Base-by-base conservation (phyloP, 2,329 filamentous ascomycete genomes). In the Blastomyces parvus region DNA sequence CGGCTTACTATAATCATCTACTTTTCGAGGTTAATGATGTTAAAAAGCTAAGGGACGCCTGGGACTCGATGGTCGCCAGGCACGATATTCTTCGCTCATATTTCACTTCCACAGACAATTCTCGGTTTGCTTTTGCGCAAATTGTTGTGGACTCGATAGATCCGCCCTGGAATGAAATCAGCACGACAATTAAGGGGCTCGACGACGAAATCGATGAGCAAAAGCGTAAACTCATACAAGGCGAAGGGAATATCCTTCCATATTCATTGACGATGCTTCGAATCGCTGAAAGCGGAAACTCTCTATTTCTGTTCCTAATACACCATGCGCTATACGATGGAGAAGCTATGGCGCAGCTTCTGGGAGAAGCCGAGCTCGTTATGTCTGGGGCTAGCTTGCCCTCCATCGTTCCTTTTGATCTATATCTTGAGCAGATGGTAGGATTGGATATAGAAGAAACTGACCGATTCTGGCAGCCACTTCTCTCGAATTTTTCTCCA, bases 241-340 rank as follows among this genome's bases (percentile, higher is more conserved):
- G 64, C 1, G 60, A 67, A 7, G 67, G 71, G 8, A 69, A 71
- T 44, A 60, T 63, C 11, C 61, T 73, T 46, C 74, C 73, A 3
- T 74, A 74, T 60, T 70, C 68, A 0, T 69, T 75, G 27, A 66
- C 62, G 8, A 55, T 63, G n/a, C 25, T 64, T 63, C 63, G 58
- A 19, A 63, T 62, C 22, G 65, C 67, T 36, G 52, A 66, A 0
- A 60, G 46, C 9, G 58, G 57, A 0, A 62, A 66, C 17, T 62
- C 58, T 5, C 56, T 70, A 40, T 66, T 76, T 17, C 68, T 81
- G 2, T 76, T 87, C 58, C 79, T 78, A 27, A 85, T 86, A 68
- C 91, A 96, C 69, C 92, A 97, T 75, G 89, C 90, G 1, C 78
- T 96, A 0, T 96, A 96, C 69, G 92, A 97, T 74, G 92, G 88